A percentile compares a stretch with the other conserved stretches of the same genome.
Conservation (phyloP, 345 rosid species). For the Citrus mangshanensis region DNA sequence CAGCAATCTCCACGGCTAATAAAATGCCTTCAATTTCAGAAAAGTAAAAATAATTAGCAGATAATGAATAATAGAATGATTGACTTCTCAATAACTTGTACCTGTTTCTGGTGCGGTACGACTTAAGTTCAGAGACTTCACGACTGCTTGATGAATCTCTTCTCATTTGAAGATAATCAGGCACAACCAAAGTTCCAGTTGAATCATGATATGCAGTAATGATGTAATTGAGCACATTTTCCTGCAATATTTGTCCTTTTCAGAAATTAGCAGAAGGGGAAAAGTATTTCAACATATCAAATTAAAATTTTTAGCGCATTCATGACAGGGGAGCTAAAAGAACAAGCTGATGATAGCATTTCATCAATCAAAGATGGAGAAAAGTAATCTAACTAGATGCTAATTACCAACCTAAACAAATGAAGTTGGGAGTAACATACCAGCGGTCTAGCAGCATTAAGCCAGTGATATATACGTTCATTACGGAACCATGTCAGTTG, state of each 20-base stretch:
- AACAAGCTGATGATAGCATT: background rate
- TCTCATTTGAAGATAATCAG: conserved; percentile 54
- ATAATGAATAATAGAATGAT: background rate
- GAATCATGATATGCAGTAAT: conserved; percentile 55
- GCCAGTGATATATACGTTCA: conserved; percentile 88
- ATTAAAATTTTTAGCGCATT: too few species aligned
- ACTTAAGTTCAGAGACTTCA: conserved; percentile 57
- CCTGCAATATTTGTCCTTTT: conserved; percentile 29
- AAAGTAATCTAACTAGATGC: background rate
- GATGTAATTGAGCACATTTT: conserved; percentile 57
- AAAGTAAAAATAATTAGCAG: background rate
- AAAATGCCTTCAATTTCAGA: conserved; percentile 55
- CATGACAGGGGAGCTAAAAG: too few species aligned
- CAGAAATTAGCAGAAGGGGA: too few species aligned
- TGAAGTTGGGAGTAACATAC: conserved; percentile 32
- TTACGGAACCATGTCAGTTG: conserved; percentile 93
- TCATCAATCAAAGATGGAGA: background rate
- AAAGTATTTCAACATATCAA: too few species aligned
- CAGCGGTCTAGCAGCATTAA: conserved; percentile 82
- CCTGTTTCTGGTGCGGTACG: conserved; percentile 70
- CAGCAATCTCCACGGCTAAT: conserved; percentile 60
- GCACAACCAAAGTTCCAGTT: conserved; percentile 45
- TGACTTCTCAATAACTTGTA: conserved; percentile 16
- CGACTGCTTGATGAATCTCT: conserved; percentile 45
- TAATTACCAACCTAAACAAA: background rate